phyloP scores from a whole-genome alignment of 2,329 filamentous ascomycete species.

The Capronia epimyces region DNA sequence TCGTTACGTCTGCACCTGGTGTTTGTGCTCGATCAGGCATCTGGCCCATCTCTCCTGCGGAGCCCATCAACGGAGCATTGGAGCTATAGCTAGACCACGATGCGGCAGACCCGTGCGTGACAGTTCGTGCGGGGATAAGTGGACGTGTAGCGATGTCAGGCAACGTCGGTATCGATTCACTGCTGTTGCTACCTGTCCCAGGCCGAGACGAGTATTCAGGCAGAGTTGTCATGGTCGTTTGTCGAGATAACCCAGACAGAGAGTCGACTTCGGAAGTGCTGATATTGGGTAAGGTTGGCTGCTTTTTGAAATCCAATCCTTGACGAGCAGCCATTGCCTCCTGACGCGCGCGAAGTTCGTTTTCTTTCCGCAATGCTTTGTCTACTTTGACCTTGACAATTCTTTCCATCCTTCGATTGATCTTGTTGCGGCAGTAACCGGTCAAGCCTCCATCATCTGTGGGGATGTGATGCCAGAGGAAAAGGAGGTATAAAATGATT shows the following conservation, averaged over 20 bases:
- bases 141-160: conserved; percentile 45
- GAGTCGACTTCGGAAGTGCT: conserved; percentile 46
- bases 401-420: conserved; percentile 74
- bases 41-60: conserved; percentile 58
- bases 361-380: conserved; percentile 76
- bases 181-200: conserved; percentile 44
- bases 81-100: conserved; percentile 57
- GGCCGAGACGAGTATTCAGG: conserved; percentile 59
- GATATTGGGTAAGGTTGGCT: conserved; percentile 60
- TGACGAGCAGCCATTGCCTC: conserved; percentile 39
- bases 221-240: conserved; percentile 57
- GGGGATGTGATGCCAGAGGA: conserved; percentile 89
- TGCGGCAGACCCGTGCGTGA: conserved; percentile 52
- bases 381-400: conserved; percentile 85
- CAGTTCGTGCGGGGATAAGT: conserved; percentile 34
- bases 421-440: conserved; percentile 85
- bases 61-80: conserved; percentile 56
- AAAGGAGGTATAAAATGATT: conserved; percentile 73
- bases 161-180: conserved; percentile 33
- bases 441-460: conserved; percentile 71
- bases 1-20: conserved; percentile 29
- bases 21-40: conserved; percentile 25
- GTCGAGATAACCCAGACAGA: conserved; percentile 57
- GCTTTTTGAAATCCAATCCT: conserved; percentile 31
- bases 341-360: conserved; percentile 50